Evolutionary conservation across 306 rosid genomes (phyloP).

Genomic region (Astragalus glycyphyllos): DNA sequence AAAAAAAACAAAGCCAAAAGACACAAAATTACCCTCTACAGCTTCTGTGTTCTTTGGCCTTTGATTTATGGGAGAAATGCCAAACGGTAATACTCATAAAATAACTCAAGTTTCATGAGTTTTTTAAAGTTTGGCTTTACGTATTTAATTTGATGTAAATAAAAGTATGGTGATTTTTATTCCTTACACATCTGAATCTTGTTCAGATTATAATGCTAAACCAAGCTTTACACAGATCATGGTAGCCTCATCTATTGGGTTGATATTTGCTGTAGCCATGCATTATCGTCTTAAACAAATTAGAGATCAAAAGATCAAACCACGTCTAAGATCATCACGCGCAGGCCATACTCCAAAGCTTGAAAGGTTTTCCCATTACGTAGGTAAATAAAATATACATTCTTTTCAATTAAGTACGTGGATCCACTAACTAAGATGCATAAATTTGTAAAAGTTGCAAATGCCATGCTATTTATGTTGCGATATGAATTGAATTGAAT

Average conservation of each 20-base stretch:
- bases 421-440: conserved; percentile 10
- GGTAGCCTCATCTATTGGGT: conserved; percentile 59
- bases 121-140: conserved; percentile 8
- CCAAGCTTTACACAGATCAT: conserved; percentile 61
- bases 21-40: conserved; percentile 27
- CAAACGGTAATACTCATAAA: conserved; percentile 48
- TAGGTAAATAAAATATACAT: conserved; percentile 69
- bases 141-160: not conserved
- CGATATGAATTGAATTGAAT: not conserved
- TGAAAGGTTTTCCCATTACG: conserved; percentile 90
- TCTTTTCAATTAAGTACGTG: not conserved
- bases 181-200: conserved; percentile 8
- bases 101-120: conserved; percentile 1
- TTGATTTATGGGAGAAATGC: conserved; percentile 55
- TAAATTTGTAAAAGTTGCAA: conserved; percentile 4
- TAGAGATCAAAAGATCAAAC: conserved; percentile 68
- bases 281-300: conserved; percentile 56
- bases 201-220: conserved; percentile 57
- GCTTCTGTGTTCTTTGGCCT: conserved; percentile 37
- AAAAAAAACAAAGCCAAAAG: conserved; percentile 20
- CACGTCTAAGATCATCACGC: conserved; percentile 62
- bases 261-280: conserved; percentile 56
- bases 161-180: conserved; percentile 9
- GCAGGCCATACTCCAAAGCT: conserved; percentile 66
- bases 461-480: not conserved